Conservation (phyloP, 495 filamentous ascomycete species). For the Achaetomiella virescens region DNA sequence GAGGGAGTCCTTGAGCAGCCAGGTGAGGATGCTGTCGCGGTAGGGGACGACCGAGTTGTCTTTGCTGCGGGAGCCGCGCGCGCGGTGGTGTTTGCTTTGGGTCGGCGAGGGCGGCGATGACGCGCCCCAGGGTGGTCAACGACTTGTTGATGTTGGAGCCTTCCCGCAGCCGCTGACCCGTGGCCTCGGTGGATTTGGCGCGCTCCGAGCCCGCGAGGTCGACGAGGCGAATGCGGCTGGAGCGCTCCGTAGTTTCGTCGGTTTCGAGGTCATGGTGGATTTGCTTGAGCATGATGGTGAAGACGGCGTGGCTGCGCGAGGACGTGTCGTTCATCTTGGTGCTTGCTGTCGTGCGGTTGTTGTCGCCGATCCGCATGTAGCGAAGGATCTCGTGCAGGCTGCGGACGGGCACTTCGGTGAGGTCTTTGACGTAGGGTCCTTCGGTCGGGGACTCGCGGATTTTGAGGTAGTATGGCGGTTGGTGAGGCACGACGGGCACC, state of each 20-base stretch:
- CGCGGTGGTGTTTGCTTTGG: constrained; percentile 48
- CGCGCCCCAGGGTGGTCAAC: constrained; percentile 86
- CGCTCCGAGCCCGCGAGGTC: constrained; percentile 94
- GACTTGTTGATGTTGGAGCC: constrained; percentile 99
- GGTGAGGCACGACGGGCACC: constrained; percentile 60
- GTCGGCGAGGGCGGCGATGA: constrained; percentile 94
- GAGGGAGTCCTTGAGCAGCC: constrained; percentile 90
- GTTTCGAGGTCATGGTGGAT: constrained; percentile 87
- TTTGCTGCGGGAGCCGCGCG: constrained; percentile 15
- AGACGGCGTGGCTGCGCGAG: constrained; percentile 89
- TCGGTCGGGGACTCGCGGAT: constrained; percentile 93
- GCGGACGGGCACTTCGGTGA: constrained; percentile 85
- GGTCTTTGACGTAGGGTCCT: constrained; percentile 94
- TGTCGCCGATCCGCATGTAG: constrained; percentile 85
- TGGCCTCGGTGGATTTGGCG: constrained; percentile 92
- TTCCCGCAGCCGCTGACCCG: constrained; percentile 81
- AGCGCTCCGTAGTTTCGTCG: constrained; percentile 91
- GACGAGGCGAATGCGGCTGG: constrained; percentile 87
- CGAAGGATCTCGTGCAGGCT: constrained; percentile 77
- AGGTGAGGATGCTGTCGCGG: constrained; percentile 94
- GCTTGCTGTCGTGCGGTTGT: constrained; percentile 81
- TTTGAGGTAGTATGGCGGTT: constrained; percentile 86
- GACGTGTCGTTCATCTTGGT: constrained; percentile 99
- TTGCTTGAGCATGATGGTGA: constrained; percentile 95
- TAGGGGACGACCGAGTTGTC: constrained; percentile 64